phyloP scores from a whole-genome alignment of 805 yeast species.

The Candida silvicultrix region DNA sequence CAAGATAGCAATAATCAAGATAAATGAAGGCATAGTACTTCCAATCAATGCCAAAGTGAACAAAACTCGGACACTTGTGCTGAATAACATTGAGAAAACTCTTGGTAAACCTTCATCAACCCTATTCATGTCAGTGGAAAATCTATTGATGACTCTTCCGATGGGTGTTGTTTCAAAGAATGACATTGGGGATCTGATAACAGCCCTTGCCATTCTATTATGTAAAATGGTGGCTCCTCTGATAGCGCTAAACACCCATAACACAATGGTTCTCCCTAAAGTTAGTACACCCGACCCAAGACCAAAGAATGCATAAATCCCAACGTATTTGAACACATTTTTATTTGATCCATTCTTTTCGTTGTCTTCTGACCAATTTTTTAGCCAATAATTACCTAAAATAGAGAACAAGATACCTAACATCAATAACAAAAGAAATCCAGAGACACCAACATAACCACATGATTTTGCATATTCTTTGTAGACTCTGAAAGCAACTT shows the following conservation, averaged over 20 bases:
- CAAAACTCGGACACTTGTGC: slow-evolving; percentile 35
- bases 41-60: slow-evolving; percentile 49
- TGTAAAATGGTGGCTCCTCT: slow-evolving; percentile 52
- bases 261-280: slow-evolving; percentile 36
- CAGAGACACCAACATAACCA: slow-evolving; percentile 40
- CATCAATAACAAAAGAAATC: slow-evolving; percentile 31
- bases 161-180: slow-evolving; percentile 67
- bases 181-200: slow-evolving; percentile 55
- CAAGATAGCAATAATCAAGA: slow-evolving; percentile 34
- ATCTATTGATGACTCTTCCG: slow-evolving; percentile 61
- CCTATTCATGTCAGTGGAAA: slow-evolving; percentile 54
- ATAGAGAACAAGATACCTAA: slow-evolving; percentile 29
- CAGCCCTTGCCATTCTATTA: slow-evolving; percentile 46
- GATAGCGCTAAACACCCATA: slow-evolving; percentile 49
- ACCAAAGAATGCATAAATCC: slow-evolving; percentile 51
- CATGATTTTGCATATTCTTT: slow-evolving; percentile 54
- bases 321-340: slow-evolving; percentile 39
- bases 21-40: slow-evolving; percentile 46
- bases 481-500: slow-evolving; percentile 49
- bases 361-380: slow-evolving; percentile 58
- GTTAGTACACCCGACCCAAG: slow-evolving; percentile 43
- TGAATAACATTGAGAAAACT: slow-evolving; percentile 41
- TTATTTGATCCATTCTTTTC: slow-evolving; percentile 35
- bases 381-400: slow-evolving; percentile 56
- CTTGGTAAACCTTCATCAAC: slow-evolving; percentile 55